These are phyloP conservation scores for Diutina scorzettiae DNA, from an alignment of 1,139 yeast genomes.

Conservation along the genomic window DNA sequence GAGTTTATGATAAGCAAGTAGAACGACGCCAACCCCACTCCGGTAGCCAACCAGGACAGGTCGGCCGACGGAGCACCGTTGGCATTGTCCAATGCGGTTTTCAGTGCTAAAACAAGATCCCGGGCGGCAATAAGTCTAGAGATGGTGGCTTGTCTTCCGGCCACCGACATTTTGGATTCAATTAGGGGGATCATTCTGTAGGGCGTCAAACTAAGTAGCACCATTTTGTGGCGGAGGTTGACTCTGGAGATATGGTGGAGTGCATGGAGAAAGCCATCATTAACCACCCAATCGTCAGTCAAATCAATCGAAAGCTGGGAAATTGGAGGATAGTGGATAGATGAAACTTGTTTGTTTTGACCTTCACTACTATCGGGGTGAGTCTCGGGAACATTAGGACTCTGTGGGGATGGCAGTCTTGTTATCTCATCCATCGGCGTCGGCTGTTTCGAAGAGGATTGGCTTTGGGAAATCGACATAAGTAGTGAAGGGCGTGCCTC, in stretches of 20 bases:
- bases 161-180: neutral
- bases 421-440: too few relatives aligned
- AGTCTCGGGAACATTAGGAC: too few relatives aligned
- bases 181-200: neutral
- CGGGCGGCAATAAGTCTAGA: neutral
- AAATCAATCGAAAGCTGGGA: neutral
- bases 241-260: neutral
- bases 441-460: too few relatives aligned
- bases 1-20: slow-evolving; percentile 9
- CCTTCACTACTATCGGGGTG: too few relatives aligned
- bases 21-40: neutral
- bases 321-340: too few relatives aligned
- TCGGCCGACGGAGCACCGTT: neutral
- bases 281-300: neutral
- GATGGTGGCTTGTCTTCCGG: neutral
- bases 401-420: too few relatives aligned
- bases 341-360: too few relatives aligned
- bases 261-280: neutral
- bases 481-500: too few relatives aligned
- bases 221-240: neutral
- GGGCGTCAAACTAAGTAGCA: neutral
- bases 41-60: neutral
- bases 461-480: too few relatives aligned
- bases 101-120: neutral
- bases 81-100: neutral